Evolutionary conservation across 306 rosid species (phyloP), one percentile per base, ranked within the genome.

Genomic region (Quercus parvula): DNA sequence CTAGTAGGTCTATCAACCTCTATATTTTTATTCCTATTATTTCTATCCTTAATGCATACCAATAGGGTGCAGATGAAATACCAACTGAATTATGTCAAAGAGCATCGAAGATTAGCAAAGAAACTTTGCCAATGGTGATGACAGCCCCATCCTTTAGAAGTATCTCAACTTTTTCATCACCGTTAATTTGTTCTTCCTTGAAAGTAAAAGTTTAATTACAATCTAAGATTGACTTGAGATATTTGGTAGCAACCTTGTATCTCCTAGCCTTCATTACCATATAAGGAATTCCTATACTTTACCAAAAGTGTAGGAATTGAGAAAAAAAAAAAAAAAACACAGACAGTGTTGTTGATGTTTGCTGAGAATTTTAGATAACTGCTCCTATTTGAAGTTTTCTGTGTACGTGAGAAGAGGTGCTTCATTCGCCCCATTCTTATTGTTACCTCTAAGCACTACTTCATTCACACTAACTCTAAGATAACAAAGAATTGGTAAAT

Each of bases 181-280:
- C 33, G 75, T 75, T 56, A 68, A 33, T 25, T 12, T 66, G 27
- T 49, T 68, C 80, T 62, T 78, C 63, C 41, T 77, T 83, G 13
- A 82, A 27, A 28, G 81, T 79, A 35, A 85, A 85, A 44, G 82
- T 81, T 64, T 85, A 77, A 68, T 78, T n/a, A 85, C 86, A 71
- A 57, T 75, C 71, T 18, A 81, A 83, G 18, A 75, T 49, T n/a
- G 49, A 66, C 7, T 18, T 6, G 9, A 35, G 41, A 35, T 35
- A 35, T 35, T 35, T 35, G 8, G 8, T 35, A 8, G 41, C 9
- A 20, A 25, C 33, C 63, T 38, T 74, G 73, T 12, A 38, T 5
- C 5, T 85, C 75, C 88, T 81, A 49, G 79, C 61, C 57, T 25
- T 81, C 19, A 85, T 56, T 66, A 77, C 79, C 73, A 75, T 79